Evolutionary conservation across 1,139 yeast species (phyloP), one percentile per base, ranked within the genome.

Genomic region (Nakaseomyces bracarensis): DNA sequence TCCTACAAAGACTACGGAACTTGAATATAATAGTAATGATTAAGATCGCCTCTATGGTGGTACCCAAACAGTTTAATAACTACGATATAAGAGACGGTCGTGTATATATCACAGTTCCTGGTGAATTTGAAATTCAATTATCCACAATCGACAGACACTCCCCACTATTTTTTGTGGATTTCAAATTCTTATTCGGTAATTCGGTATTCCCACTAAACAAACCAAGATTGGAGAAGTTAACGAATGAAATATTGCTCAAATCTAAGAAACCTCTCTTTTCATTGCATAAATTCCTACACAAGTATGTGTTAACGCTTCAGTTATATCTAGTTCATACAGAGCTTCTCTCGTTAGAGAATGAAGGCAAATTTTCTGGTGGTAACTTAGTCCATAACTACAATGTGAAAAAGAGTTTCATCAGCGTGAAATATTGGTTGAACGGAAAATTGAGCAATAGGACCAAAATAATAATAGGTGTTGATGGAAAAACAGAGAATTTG

Each of bases 151-250:
- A 82, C 48, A 83, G 81, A 42, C 65, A 70, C 21, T 75, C 87
- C 0, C 89, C 89, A 10, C 81, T 82, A 52, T 81, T 79, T 55
- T 70, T 82, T 50, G 83, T 91, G 26, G 93, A 85, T 58, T 82
- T 87, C 61, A 71, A 76, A 45, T 76, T 86, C 47, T 66, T 74
- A 3, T 77, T 79, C 40, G 48, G 42, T 19, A 45, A 43, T 19
- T 21, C 31, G 5, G 39, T 22, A 2, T 44, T 58, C 29, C 58
- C 61, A 10, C 29, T 57, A 57, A 72, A 27, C 69, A 73, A 49
- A 66, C 62, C 40, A 67, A 71, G 53, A 59, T 43, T 59, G 4
- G 66, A 60, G 43, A 63, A 58, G 43, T 46, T 58, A 3, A 82
- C 79, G 11, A 87, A 86, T 60, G 71, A 69, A 28, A 69, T 74